Percentiles rank a stretch among this genome's conserved stretches.
These are phyloP conservation scores for Talaromyces sp. DNA, from an alignment of 2,329 filamentous ascomycete genomes.

Conservation along the genomic window DNA sequence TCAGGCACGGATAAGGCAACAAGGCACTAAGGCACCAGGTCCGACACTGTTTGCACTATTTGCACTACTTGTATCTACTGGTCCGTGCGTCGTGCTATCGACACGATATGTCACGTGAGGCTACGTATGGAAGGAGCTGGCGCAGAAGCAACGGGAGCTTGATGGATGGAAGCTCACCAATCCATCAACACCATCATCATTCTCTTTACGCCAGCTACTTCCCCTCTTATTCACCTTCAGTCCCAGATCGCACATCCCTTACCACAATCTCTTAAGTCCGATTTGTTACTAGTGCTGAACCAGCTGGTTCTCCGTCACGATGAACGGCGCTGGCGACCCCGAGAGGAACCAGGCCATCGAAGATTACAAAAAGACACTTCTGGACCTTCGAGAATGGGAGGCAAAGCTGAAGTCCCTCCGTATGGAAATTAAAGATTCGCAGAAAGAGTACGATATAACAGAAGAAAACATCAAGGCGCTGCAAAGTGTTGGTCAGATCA, in stretches of 20 bases:
- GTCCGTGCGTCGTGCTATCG: conserved; percentile 6
- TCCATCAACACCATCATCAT: not conserved
- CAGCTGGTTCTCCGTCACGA: conserved; percentile 24
- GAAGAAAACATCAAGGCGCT: conserved; percentile 99
- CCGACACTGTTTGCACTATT: conserved; percentile 9
- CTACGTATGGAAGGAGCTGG: conserved; percentile 8
- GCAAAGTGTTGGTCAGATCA: conserved; percentile 98
- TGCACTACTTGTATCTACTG: not conserved
- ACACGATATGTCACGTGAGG: conserved; percentile 6
- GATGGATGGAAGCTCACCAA: conserved; percentile 12
- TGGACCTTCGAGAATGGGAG: conserved; percentile 98
- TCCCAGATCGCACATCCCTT: no score
- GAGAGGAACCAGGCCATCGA: conserved; percentile 67
- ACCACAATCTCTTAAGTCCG: not conserved
- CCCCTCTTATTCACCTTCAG: no score
- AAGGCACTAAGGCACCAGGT: conserved; percentile 1
- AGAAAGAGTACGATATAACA: conserved; percentile 92
- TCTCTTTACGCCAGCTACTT: conserved; percentile 5
- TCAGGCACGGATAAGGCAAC: not conserved
- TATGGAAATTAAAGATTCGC: conserved; percentile 90
- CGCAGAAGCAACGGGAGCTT: conserved; percentile 14
- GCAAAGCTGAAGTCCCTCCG: conserved; percentile 92
- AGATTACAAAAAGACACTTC: conserved; percentile 74
- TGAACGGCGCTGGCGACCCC: conserved; percentile 46
- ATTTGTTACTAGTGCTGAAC: not conserved